phyloP scores from a whole-genome alignment of 2,329 filamentous ascomycete species.

The Amauroascus niger region DNA sequence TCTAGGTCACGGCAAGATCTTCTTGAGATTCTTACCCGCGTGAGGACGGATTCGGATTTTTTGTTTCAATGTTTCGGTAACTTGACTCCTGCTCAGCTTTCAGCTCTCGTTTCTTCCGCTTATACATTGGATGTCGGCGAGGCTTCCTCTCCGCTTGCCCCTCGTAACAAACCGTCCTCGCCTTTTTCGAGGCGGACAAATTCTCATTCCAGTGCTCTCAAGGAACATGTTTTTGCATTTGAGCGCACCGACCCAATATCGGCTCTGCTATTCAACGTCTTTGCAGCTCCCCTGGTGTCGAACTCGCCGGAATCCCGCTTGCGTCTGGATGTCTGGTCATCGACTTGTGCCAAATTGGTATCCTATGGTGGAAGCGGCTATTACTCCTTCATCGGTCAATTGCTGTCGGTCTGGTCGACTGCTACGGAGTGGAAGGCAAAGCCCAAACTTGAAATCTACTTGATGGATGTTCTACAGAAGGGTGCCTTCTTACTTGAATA shows the following conservation, averaged over 20 bases:
- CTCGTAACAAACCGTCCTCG: slow-evolving; percentile 41
- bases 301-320: slow-evolving; percentile 71
- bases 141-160: slow-evolving; percentile 65
- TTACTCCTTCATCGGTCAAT: slow-evolving; percentile 70
- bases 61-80: slow-evolving; percentile 70
- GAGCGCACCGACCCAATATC: slow-evolving; percentile 81
- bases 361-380: slow-evolving; percentile 64
- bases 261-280: slow-evolving; percentile 76
- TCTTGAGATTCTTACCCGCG: slow-evolving; percentile 66
- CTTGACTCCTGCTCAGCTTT: slow-evolving; percentile 65
- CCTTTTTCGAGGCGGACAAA: slow-evolving; percentile 40
- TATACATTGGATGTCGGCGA: slow-evolving; percentile 71
- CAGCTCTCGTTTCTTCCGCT: slow-evolving; percentile 66
- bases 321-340: slow-evolving; percentile 79
- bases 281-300: slow-evolving; percentile 73
- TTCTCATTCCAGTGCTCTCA: slow-evolving; percentile 49
- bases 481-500: slow-evolving; percentile 84
- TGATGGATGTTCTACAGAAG: slow-evolving; percentile 89
- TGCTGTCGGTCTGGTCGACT: slow-evolving; percentile 78
- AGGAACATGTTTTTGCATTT: slow-evolving; percentile 78
- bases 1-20: slow-evolving; percentile 64
- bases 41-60: slow-evolving; percentile 81
- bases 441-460: slow-evolving; percentile 81
- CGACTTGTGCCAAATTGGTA: slow-evolving; percentile 73
- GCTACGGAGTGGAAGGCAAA: slow-evolving; percentile 86